Base-by-base conservation (phyloP, 164 flowering plant genomes). In the Tetracentron sinense region DNA sequence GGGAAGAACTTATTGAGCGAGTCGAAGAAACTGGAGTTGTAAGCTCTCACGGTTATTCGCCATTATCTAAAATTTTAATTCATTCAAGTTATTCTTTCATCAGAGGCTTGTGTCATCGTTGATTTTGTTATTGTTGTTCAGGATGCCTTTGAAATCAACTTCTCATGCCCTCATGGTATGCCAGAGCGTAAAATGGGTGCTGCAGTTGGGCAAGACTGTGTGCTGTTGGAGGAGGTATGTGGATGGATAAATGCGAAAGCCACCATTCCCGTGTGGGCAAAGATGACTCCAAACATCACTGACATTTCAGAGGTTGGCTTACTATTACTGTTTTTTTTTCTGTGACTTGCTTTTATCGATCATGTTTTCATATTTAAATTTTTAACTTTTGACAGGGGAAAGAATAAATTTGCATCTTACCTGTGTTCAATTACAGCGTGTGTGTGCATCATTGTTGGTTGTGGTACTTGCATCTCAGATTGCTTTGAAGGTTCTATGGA, bases 151-250 rank as follows among this genome's bases (percentile, higher is more conserved):
- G 99, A 95, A 68, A 63, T 95, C 55, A 95, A 95, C 67, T 95
- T 92, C 75, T 95, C 99, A 21, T 95, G 99, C 61, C 99, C 99
- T 64, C 99, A 95, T 75, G 99, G 97, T 42, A 95, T 95, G 97
- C 99, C 99, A 21, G 99, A 95, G 78, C 88, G 99, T 31, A 92
- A 77, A 69, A 95, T 95, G 99, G 97, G 99, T 62, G 99, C 97
- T 71, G 99, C 99, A 17, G 96, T 95, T 56, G 99, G 99, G 15
- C 90, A 92, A 76, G 96, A 92, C 77, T 92, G 97, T 75, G 86
- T 67, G 0, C 69, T 95, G 65, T 72, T 95, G 78, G 97, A 83
- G 72, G 99, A 95, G 77, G 88, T 89, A 63, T 88, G 96, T 72
- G 99, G 84, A 58, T 95, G 99, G 99, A 77, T 95, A 50, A 95